These are phyloP conservation scores for Spergularia azorica DNA, from an alignment of 179 eudicot species.

Conservation along the genomic window DNA sequence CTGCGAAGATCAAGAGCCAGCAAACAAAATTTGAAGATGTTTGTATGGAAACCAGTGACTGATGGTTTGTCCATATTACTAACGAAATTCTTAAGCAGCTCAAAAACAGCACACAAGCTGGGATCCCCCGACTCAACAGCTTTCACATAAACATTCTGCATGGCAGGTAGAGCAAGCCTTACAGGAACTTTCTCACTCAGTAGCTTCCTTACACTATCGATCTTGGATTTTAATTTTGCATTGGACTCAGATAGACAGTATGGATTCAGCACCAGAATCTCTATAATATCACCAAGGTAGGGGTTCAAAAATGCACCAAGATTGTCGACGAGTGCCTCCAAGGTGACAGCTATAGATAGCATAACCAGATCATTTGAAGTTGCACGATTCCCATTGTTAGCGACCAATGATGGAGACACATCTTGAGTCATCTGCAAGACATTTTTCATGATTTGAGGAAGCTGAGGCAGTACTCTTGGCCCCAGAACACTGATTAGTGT, in stretches of 20 bases:
- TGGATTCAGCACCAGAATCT: slow-evolving; percentile 66
- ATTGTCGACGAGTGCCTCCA: slow-evolving; percentile 83
- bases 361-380: slow-evolving; percentile 46
- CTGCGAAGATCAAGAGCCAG: slow-evolving; percentile 88
- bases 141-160: slow-evolving; percentile 61
- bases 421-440: slow-evolving; percentile 41
- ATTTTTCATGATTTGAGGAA: slow-evolving; percentile 73
- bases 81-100: slow-evolving; percentile 62
- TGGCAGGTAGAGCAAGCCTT: slow-evolving; percentile 74
- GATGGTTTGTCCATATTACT: slow-evolving; percentile 76
- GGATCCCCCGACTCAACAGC: slow-evolving; percentile 68
- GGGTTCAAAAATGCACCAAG: slow-evolving; percentile 90
- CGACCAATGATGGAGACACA: slow-evolving; percentile 28
- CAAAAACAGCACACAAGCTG: slow-evolving; percentile 63
- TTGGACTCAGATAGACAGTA: slow-evolving; percentile 49
- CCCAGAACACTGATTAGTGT: slow-evolving; percentile 83
- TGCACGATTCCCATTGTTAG: slow-evolving; percentile 20
- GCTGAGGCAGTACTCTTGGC: slow-evolving; percentile 71
- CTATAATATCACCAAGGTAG: slow-evolving; percentile 66
- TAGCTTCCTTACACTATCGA: slow-evolving; percentile 64
- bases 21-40: slow-evolving; percentile 74
- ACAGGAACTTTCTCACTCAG: slow-evolving; percentile 72
- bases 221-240: slow-evolving; percentile 60
- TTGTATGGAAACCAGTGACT: slow-evolving; percentile 53
- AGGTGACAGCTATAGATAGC: slow-evolving; percentile 50